Evolutionary conservation across 2,329 filamentous ascomycete genomes (phyloP).

Genomic region (Westerdykella sp.): DNA sequence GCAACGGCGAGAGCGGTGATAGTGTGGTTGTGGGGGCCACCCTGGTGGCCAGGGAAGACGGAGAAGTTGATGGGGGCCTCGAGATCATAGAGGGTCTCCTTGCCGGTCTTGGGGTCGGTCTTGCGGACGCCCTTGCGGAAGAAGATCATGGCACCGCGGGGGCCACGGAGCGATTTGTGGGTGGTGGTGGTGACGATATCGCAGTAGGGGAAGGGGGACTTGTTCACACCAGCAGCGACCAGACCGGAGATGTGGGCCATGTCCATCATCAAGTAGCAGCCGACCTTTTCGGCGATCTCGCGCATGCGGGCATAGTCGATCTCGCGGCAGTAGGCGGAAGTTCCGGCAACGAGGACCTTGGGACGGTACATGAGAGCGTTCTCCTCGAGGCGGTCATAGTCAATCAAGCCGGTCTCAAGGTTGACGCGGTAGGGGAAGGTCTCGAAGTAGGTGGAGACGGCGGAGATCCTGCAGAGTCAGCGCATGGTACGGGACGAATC

Average conservation of each 20-base stretch:
- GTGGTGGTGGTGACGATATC: constrained; percentile 97
- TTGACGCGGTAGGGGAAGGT: constrained; percentile 91
- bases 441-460: constrained; percentile 98
- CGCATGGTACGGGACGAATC: not conserved
- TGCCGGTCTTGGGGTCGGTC: constrained; percentile 77
- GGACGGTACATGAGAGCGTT: constrained; percentile 84
- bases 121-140: constrained; percentile 86
- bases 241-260: constrained; percentile 97
- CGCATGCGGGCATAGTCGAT: constrained; percentile 95
- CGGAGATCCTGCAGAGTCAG: constrained; percentile 62
- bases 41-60: constrained; percentile 97
- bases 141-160: constrained; percentile 96
- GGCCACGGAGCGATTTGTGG: constrained; percentile 93
- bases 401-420: constrained; percentile 84
- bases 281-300: constrained; percentile 81
- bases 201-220: constrained; percentile 79
- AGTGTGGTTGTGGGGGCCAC: constrained; percentile 97
- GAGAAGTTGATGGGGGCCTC: constrained; percentile 91
- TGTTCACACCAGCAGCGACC: constrained; percentile 84
- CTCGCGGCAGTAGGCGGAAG: constrained; percentile 89
- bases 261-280: constrained; percentile 88
- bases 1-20: constrained; percentile 94
- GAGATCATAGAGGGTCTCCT: constrained; percentile 81
- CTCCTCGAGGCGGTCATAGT: constrained; percentile 88
- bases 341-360: constrained; percentile 91